A percentile compares a stretch with the other conserved stretches of the same genome.
Conservation (phyloP, 495 filamentous ascomycete species). For the Sordaria brevicollis region DNA sequence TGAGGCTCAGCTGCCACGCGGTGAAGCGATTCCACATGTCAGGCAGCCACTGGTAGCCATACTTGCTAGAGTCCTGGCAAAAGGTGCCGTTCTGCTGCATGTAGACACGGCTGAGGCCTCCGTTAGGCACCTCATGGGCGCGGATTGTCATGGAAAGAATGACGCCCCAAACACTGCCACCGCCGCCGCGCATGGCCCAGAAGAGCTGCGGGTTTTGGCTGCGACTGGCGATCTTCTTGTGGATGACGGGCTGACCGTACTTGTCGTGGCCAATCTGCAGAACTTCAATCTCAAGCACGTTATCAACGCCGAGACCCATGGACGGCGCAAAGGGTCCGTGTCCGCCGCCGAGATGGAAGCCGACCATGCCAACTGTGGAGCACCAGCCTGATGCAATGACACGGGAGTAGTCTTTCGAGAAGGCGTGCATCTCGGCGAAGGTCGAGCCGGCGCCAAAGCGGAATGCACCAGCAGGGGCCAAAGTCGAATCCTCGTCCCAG, state of each 20-base stretch:
- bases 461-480: background rate
- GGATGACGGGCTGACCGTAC: conserved; percentile 27
- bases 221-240: conserved; percentile 25
- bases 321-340: conserved; percentile 40
- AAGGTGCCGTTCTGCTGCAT: background rate
- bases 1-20: background rate
- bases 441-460: background rate
- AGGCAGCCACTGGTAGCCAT: conserved; percentile 1
- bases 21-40: background rate
- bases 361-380: conserved; percentile 34
- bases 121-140: conserved; percentile 15
- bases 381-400: conserved; percentile 37
- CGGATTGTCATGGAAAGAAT: conserved; percentile 36
- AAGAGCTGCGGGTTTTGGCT: conserved; percentile 34
- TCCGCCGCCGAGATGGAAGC: conserved; percentile 49
- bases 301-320: conserved; percentile 51
- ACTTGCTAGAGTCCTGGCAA: background rate
- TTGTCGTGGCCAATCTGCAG: conserved; percentile 37
- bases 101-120: background rate
- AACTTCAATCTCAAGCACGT: conserved; percentile 48
- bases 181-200: conserved; percentile 53
- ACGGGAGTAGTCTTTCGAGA: background rate
- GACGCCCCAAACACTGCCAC: conserved; percentile 44
- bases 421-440: conserved; percentile 1
- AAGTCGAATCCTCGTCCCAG: background rate